Evolutionary conservation across 1,284 basidiomycete species (phyloP), one percentile per base, ranked within the genome.

Genomic region (Rhodotorula glutinis): DNA sequence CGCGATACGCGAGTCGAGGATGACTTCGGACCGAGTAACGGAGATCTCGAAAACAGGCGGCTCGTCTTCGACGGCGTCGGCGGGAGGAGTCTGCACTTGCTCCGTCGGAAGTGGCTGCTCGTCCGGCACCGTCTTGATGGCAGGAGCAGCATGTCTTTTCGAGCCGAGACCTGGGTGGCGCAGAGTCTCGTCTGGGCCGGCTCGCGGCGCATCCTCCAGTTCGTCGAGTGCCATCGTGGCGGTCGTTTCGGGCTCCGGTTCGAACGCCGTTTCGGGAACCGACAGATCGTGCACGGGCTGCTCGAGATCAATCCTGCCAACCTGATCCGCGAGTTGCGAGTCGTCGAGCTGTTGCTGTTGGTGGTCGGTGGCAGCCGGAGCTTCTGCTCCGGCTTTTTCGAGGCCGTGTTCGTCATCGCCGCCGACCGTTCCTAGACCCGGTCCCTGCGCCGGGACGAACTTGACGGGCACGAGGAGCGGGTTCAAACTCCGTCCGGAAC

Each of bases 381-480:
- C 49, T 17, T 51, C 49, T 7, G 62, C 64, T 17, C 60, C 64
- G 2, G 58, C 67, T 49, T 67, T 65, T 21, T 66, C 58, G 33
- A 62, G 59, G 1, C 47, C 49, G 10, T 65, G 60, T 23, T 69
- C 64, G 55, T 70, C 64, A 27, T 69, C 58, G 38, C 64, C 68
- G 43, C 65, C 69, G 38, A 67, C 62, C 1, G 57, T 61, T 1
- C 64, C 64, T 38, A 69, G 38, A 1, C 55, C 64, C 0, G 51
- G 38, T 11, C 27, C 44, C 33, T 59, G 25, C 3, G 71, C 71
- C 17, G 51, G 55, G 25, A 73, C 71, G 19, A 73, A 73, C 41
- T 53, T 66, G 55, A 73, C 71, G 25, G 71, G 71, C 0, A 71
- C 69, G 30, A 73, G 65, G 10, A 71, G 66, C 16, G 71, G 71